Evolutionary conservation across 129 eudicot species (phyloP).

Genomic region (Lonicera japonica): DNA sequence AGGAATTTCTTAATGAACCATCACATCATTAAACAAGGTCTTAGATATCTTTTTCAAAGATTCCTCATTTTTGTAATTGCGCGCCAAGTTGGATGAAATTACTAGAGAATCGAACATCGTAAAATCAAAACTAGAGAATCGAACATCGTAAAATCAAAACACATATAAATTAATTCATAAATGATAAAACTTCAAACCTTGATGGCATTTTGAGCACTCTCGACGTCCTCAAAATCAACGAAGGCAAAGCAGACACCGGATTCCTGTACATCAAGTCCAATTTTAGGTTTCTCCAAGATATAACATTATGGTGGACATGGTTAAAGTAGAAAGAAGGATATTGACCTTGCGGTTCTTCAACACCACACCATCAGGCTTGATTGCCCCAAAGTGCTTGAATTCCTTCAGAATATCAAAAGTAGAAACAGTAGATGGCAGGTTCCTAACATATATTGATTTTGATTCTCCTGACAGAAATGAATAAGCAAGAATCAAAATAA

Average conservation of each 20-base stretch:
- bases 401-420: conserved; percentile 54
- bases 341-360: conserved; percentile 70
- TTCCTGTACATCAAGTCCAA: conserved; percentile 43
- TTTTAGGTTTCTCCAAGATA: conserved; percentile 12
- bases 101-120: too few relatives aligned
- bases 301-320: not conserved
- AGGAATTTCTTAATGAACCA: too few relatives aligned
- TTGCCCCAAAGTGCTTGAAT: conserved; percentile 67
- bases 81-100: too few relatives aligned
- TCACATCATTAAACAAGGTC: too few relatives aligned
- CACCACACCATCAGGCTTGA: conserved; percentile 74
- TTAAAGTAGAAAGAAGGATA: not conserved
- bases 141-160: too few relatives aligned
- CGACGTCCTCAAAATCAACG: conserved; percentile 87
- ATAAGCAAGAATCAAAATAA: not conserved
- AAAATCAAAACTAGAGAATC: too few relatives aligned
- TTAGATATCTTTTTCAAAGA: too few relatives aligned
- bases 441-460: conserved; percentile 78
- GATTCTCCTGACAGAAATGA: conserved; percentile 45
- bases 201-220: conserved; percentile 67
- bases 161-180: not conserved
- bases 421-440: conserved; percentile 65
- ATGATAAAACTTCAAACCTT: conserved; percentile 41
- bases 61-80: too few relatives aligned
- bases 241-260: conserved; percentile 83